Evolutionary conservation across 495 filamentous ascomycete species (phyloP).

Genomic region (Friedmanniomyces endolithicus): DNA sequence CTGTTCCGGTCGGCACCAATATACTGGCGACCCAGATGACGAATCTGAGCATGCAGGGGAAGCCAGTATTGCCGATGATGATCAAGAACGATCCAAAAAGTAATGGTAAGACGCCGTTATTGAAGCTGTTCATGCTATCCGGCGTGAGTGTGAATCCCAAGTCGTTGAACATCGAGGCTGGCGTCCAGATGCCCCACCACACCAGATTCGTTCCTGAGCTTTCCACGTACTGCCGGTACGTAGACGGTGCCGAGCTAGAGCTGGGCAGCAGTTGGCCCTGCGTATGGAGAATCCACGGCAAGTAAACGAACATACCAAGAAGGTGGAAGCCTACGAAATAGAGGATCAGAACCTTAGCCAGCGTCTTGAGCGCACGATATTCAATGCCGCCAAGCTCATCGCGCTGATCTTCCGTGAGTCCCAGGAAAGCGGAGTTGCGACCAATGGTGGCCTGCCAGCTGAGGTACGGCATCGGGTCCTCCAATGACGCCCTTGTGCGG

Average conservation of each 20-base stretch:
- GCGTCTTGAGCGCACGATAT: slow-evolving; percentile 77
- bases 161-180: slow-evolving; percentile 80
- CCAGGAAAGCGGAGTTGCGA: slow-evolving; percentile 81
- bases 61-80: slow-evolving; percentile 86
- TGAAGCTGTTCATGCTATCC: slow-evolving; percentile 83
- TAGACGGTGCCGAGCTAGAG: not conserved
- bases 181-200: slow-evolving; percentile 89
- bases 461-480: slow-evolving; percentile 64
- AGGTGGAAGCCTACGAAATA: slow-evolving; percentile 70
- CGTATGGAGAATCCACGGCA: slow-evolving; percentile 66
- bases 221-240: slow-evolving; percentile 42
- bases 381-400: slow-evolving; percentile 92
- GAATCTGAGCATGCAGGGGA: slow-evolving; percentile 83
- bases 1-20: slow-evolving; percentile 44
- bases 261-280: not conserved
- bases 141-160: slow-evolving; percentile 71
- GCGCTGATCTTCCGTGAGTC: slow-evolving; percentile 75
- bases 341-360: slow-evolving; percentile 58
- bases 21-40: slow-evolving; percentile 67
- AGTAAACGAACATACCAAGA: slow-evolving; percentile 55
- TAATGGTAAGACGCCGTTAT: slow-evolving; percentile 59
- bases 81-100: slow-evolving; percentile 69
- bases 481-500: slow-evolving; percentile 30
- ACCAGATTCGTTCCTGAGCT: slow-evolving; percentile 47
- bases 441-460: slow-evolving; percentile 88